Conservation (phyloP, 345 rosid species). For the Arabidopsis thaliana region TAIR10.1 NC_003076.8:25136001-25136500, state of each 20-base stretch:
- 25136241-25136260: slow-evolving; percentile 20
- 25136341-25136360: background rate
- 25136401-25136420: background rate
- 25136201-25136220: background rate
- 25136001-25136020: slow-evolving; percentile 45
- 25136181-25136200: slow-evolving; percentile 16
- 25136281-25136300: background rate
- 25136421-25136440: background rate
- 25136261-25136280: slow-evolving; percentile 1
- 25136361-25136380: too few species aligned
- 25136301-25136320: slow-evolving; percentile 26
- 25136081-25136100: background rate
- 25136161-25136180: background rate
- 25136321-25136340: slow-evolving; percentile 17
- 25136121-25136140: background rate
- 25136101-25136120: background rate
- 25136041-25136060: slow-evolving; percentile 25
- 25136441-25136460: too few species aligned
- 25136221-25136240: slow-evolving; percentile 23
- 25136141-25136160: background rate
- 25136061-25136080: background rate
- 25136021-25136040: slow-evolving; percentile 25
- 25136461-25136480: too few species aligned
- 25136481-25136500: background rate
- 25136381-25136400: background rate